These are phyloP conservation scores for Talaromyces sp. DNA, from an alignment of 2,329 filamentous ascomycete species.

Conservation along the genomic window DNA sequence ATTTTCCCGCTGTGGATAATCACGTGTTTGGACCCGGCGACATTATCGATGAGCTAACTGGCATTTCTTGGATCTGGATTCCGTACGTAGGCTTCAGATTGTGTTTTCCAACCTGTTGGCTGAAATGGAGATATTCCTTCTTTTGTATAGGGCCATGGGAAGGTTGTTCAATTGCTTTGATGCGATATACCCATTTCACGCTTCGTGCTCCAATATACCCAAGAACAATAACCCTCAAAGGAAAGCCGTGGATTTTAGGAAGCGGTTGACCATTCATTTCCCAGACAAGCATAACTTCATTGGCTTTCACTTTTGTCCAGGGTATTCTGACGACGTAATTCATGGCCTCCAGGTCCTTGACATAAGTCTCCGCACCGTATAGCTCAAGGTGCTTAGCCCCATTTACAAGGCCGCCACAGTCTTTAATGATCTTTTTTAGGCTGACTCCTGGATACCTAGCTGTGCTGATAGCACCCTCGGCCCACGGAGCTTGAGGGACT, in stretches of 20 bases:
- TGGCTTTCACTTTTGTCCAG: slow-evolving; percentile 61
- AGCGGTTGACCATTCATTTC: slow-evolving; percentile 66
- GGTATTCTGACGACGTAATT: slow-evolving; percentile 67
- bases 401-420: slow-evolving; percentile 58
- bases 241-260: slow-evolving; percentile 62
- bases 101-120: slow-evolving; percentile 64
- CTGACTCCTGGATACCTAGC: slow-evolving; percentile 60
- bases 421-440: slow-evolving; percentile 66
- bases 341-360: slow-evolving; percentile 61
- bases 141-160: slow-evolving; percentile 59
- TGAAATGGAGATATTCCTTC: slow-evolving; percentile 65
- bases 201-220: slow-evolving; percentile 65
- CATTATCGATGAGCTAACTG: slow-evolving; percentile 64
- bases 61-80: slow-evolving; percentile 69
- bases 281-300: slow-evolving; percentile 65
- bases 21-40: slow-evolving; percentile 56
- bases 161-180: slow-evolving; percentile 57
- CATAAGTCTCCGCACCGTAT: slow-evolving; percentile 67
- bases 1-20: slow-evolving; percentile 59
- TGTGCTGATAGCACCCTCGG: slow-evolving; percentile 64
- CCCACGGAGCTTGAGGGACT: slow-evolving; percentile 49
- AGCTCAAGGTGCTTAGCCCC: slow-evolving; percentile 62
- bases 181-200: slow-evolving; percentile 59
- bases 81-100: slow-evolving; percentile 57
- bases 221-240: slow-evolving; percentile 58